These are phyloP conservation scores for Corynespora cassiicola DNA, from an alignment of 2,329 filamentous ascomycete genomes.

Conservation along the genomic window DNA sequence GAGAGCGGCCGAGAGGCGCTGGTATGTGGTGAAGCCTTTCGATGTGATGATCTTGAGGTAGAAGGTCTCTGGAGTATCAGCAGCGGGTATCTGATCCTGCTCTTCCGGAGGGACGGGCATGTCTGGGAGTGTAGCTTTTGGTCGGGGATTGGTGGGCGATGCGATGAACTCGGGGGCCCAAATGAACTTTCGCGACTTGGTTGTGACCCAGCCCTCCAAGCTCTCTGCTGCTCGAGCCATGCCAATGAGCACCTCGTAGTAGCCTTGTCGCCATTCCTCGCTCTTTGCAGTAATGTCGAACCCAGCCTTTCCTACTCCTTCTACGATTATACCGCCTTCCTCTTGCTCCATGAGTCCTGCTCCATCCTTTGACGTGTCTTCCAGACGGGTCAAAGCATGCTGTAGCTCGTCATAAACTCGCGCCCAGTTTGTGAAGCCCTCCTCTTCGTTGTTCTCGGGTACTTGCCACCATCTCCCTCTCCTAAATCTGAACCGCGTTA, in stretches of 20 bases:
- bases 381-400: constrained; percentile 69
- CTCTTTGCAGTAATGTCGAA: constrained; percentile 77
- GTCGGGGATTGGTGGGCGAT: constrained; percentile 83
- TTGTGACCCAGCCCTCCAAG: constrained; percentile 78
- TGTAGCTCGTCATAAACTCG: constrained; percentile 67
- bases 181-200: constrained; percentile 66
- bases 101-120: constrained; percentile 72
- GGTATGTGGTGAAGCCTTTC: constrained; percentile 76
- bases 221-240: constrained; percentile 79
- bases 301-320: constrained; percentile 53
- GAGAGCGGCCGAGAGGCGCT: constrained; percentile 81
- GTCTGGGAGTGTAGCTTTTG: constrained; percentile 73
- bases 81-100: constrained; percentile 75
- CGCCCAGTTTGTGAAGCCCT: constrained; percentile 73
- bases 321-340: constrained; percentile 54
- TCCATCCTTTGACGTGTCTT: constrained; percentile 73
- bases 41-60: constrained; percentile 86
- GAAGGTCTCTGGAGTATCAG: constrained; percentile 71
- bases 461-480: constrained; percentile 55
- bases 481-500: constrained; percentile 72
- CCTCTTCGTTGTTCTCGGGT: constrained; percentile 64
- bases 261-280: constrained; percentile 85
- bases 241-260: constrained; percentile 82
- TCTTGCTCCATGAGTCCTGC: constrained; percentile 65
- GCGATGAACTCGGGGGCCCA: constrained; percentile 77